Conservation (phyloP, 1,139 yeast species). For the Candida sp. region DNA sequence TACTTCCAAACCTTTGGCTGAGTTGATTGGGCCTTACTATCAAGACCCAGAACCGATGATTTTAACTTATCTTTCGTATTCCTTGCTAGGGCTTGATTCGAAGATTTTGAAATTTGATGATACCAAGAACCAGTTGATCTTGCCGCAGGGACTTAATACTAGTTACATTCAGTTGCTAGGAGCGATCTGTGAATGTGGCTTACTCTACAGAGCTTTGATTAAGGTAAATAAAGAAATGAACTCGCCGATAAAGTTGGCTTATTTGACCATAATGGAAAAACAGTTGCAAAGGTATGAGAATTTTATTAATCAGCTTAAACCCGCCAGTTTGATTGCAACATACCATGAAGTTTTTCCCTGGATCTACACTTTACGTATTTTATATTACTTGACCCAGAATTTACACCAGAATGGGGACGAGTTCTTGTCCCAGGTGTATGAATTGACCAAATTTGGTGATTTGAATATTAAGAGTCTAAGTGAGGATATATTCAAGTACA, state of each 20-base stretch:
- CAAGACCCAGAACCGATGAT: conserved; percentile 48
- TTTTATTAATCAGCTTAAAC: conserved; percentile 48
- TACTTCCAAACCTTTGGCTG: conserved; percentile 10
- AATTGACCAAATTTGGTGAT: conserved; percentile 65
- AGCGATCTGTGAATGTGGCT: conserved; percentile 67
- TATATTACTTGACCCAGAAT: conserved; percentile 39
- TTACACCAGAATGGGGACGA: conserved; percentile 47
- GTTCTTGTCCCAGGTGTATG: conserved; percentile 51
- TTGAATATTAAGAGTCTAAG: conserved; percentile 42
- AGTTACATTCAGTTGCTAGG: conserved; percentile 59
- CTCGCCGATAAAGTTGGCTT: conserved; percentile 65
- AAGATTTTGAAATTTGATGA: conserved; percentile 49
- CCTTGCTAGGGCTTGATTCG: conserved; percentile 73
- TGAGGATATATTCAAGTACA: conserved; percentile 39
- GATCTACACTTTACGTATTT: conserved; percentile 53
- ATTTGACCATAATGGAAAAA: conserved; percentile 51
- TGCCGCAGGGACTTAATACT: conserved; percentile 55
- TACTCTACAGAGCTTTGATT: conserved; percentile 55
- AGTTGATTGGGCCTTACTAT: conserved; percentile 29
- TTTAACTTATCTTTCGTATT: conserved; percentile 57
- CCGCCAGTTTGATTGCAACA: conserved; percentile 32
- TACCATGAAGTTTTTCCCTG: conserved; percentile 49
- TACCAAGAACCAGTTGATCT: conserved; percentile 23
- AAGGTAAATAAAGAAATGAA: conserved; percentile 20
- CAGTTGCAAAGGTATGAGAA: conserved; percentile 54